Evolutionary conservation across 306 rosid genomes (phyloP), one percentile per base, ranked within the genome.

Genomic region (Cucurbita argyrosperma): DNA sequence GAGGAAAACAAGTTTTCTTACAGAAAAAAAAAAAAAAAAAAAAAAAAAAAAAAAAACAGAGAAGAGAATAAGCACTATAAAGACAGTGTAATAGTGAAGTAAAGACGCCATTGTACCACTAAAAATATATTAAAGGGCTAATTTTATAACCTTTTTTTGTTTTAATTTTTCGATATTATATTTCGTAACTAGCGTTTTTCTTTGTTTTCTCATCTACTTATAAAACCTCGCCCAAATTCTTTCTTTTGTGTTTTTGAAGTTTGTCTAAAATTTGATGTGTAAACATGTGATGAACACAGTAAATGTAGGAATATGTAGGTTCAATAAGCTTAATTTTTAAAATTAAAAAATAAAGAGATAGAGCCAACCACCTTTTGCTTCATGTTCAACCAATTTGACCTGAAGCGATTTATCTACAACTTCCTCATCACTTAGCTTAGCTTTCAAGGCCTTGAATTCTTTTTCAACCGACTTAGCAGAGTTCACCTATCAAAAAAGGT

Each of bases 401-500:
- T 93, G 92, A 30, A 93, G 98, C 60, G 98, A 85, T 82, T 88
- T 93, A 51, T 87, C 92, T 68, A 82, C 13, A 30, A 89, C 84
- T 78, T 77, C 87, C 52, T 87, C 93, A 9, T 90, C 94, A 79
- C 89, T 87, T 49, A 86, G 72, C 84, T 93, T 90, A 45, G 83
- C 80, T 74, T 86, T 93, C 59, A 90, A 58, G 63, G 85, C 82
- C 83, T 89, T 90, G 35, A 82, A 85, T 15, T 85, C 96, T 80
- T 88, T 94, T 59, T 91, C 98, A 65, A 83, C 76, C 19, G 85
- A 80, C 83, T 90, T 94, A 51, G 85, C 87, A 63, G 94, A 85
- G 85, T 80, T 88, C 65, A 82, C 97, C 97, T 94, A 74, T 79
- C 35, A 77, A 67, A 82, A 76, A 60, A 79, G 63, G 52, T 26